Percentiles rank a stretch among this genome's conserved stretches.
These are phyloP conservation scores for Camelina laxa DNA, from an alignment of 345 rosid species.

Conservation along the genomic window DNA sequence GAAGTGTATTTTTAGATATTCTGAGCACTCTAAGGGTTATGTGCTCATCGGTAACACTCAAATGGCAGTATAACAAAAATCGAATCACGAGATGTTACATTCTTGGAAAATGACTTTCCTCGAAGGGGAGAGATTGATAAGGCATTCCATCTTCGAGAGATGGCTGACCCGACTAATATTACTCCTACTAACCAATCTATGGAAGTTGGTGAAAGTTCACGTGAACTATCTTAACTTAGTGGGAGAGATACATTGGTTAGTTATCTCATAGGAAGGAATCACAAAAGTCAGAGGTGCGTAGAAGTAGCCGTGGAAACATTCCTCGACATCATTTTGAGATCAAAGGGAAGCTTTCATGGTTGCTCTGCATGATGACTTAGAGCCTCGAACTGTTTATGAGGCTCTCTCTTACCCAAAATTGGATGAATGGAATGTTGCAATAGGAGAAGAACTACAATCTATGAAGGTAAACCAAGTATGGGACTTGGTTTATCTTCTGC, in stretches of 20 bases:
- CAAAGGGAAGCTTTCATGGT: constrained; percentile 5
- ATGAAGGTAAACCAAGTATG: constrained; percentile 1
- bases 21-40: too few species aligned
- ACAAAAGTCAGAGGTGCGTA: not conserved
- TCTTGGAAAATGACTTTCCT: too few species aligned
- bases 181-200: too few species aligned
- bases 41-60: too few species aligned
- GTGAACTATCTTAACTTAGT: not conserved
- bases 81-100: too few species aligned
- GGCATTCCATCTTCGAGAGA: too few species aligned
- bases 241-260: not conserved
- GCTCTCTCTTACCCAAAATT: not conserved
- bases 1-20: too few species aligned
- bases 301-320: not conserved
- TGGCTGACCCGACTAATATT: too few species aligned
- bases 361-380: not conserved
- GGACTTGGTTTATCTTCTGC: not conserved
- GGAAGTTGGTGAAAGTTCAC: not conserved
- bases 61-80: too few species aligned
- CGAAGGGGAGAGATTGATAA: too few species aligned
- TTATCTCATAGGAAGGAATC: not conserved
- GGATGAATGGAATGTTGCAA: not conserved
- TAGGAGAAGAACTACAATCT: constrained; percentile 6
- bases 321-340: not conserved
- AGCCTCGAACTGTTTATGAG: not conserved